phyloP scores from a whole-genome alignment of 768 basidiomycete genomes.

The Macrolepiota albuminosa region DNA sequence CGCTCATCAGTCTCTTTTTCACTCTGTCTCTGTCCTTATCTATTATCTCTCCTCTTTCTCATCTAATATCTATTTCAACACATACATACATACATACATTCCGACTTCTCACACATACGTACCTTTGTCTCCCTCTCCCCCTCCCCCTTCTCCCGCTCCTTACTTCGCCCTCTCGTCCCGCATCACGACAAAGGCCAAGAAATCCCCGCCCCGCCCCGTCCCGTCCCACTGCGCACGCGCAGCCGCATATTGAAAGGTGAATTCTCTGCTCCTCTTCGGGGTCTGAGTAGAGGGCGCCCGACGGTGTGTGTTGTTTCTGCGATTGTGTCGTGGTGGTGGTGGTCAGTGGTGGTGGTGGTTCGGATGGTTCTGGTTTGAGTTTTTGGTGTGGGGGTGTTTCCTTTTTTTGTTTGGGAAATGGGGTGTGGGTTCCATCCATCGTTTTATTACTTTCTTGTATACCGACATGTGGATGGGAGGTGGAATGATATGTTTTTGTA shows the following conservation, averaged over 20 bases:
- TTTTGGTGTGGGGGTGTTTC: too few species aligned
- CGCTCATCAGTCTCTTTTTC: background rate
- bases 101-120: background rate
- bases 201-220: background rate
- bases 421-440: too few species aligned
- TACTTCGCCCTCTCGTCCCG: background rate
- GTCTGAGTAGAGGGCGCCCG: conserved; percentile 10
- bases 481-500: too few species aligned
- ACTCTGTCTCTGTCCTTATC: background rate
- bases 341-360: background rate
- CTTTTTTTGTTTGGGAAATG: too few species aligned
- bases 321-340: background rate
- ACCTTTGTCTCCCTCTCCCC: background rate
- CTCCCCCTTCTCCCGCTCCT: background rate
- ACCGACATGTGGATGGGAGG: too few species aligned
- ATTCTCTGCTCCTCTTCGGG: conserved; percentile 21
- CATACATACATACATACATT: background rate
- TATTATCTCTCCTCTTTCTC: conserved; percentile 6
- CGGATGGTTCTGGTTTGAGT: background rate
- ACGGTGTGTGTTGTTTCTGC: background rate
- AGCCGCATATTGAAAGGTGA: conserved; percentile 8
- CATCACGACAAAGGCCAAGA: background rate
- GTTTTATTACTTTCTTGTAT: too few species aligned
- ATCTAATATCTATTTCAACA: background rate
- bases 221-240: background rate